Percentiles rank a stretch among this genome's conserved stretches.
These are phyloP conservation scores for Leccinellum rugosiceps DNA, from an alignment of 768 basidiomycete species.

Conservation along the genomic window DNA sequence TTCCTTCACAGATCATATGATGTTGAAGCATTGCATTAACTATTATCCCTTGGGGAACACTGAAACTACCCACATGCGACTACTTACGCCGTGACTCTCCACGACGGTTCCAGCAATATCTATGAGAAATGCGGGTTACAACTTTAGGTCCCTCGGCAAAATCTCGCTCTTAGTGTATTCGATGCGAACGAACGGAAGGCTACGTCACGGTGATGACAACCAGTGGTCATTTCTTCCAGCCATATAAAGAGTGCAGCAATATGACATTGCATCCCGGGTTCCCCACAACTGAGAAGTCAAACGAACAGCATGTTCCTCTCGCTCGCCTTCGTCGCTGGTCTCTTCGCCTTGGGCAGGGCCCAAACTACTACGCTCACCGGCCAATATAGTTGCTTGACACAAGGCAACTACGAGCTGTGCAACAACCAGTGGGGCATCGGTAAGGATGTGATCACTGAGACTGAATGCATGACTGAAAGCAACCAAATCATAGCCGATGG, in stretches of 20 bases:
- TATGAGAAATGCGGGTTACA: slow-evolving; percentile 4
- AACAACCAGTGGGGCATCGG: slow-evolving; percentile 55
- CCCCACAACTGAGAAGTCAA: background rate
- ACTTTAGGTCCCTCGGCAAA: background rate
- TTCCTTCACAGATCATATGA: slow-evolving; percentile 1
- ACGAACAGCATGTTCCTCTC: slow-evolving; percentile 14
- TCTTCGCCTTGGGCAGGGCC: slow-evolving; percentile 7
- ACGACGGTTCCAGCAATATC: background rate
- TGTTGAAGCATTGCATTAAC: background rate
- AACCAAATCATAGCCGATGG: slow-evolving; percentile 35
- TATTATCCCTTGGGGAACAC: background rate
- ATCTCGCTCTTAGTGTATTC: background rate
- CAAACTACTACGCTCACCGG: slow-evolving; percentile 34
- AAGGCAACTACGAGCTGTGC: slow-evolving; percentile 49
- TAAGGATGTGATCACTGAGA: slow-evolving; percentile 16
- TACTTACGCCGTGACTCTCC: background rate
- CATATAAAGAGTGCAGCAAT: slow-evolving; percentile 5
- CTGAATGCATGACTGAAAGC: background rate
- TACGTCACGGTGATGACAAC: background rate
- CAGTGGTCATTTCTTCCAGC: background rate
- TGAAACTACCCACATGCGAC: slow-evolving; percentile 4
- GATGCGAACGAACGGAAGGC: background rate
- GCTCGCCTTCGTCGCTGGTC: slow-evolving; percentile 6
- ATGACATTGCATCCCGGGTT: background rate
- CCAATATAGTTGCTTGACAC: slow-evolving; percentile 41